Percentiles rank a stretch among this genome's conserved stretches.
Evolutionary conservation across 139 green algal species (phyloP).

Genomic region (Closterium sp.): DNA sequence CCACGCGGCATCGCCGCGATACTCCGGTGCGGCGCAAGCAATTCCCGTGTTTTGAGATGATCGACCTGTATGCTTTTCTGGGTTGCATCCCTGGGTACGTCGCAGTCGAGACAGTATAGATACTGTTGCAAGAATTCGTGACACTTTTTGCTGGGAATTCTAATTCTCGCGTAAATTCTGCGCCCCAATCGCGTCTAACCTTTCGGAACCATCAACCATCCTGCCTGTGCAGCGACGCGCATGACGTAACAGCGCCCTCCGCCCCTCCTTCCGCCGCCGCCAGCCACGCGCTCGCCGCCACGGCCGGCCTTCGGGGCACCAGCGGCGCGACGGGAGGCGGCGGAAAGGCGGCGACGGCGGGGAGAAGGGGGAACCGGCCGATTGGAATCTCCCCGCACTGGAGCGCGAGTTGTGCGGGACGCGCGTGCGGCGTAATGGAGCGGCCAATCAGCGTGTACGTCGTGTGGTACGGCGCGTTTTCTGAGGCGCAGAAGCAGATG

Average conservation of each 20-base stretch:
- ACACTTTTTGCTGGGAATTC: no score
- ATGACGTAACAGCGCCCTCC: not conserved
- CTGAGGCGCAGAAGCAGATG: not conserved
- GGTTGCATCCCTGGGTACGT: no score
- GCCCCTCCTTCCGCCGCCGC: not conserved
- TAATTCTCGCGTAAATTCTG: no score
- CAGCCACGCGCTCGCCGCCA: not conserved
- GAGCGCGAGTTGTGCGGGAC: not conserved
- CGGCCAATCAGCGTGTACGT: not conserved
- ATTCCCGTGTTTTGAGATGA: no score
- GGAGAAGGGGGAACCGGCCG: not conserved
- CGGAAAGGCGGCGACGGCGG: not conserved
- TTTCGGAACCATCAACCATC: not conserved
- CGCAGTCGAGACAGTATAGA: no score
- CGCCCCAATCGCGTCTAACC: not conserved
- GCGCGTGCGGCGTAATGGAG: not conserved
- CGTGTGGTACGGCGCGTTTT: not conserved
- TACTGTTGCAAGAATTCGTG: no score
- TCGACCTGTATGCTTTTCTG: no score
- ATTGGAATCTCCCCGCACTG: not conserved
- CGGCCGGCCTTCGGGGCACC: no score
- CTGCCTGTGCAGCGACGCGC: not conserved
- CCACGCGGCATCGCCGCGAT: not conserved
- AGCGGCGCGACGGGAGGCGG: not conserved
- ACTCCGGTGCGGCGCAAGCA: not conserved